Base-by-base conservation (phyloP, 2,329 filamentous ascomycete species). In the Alternaria rosae region DNA sequence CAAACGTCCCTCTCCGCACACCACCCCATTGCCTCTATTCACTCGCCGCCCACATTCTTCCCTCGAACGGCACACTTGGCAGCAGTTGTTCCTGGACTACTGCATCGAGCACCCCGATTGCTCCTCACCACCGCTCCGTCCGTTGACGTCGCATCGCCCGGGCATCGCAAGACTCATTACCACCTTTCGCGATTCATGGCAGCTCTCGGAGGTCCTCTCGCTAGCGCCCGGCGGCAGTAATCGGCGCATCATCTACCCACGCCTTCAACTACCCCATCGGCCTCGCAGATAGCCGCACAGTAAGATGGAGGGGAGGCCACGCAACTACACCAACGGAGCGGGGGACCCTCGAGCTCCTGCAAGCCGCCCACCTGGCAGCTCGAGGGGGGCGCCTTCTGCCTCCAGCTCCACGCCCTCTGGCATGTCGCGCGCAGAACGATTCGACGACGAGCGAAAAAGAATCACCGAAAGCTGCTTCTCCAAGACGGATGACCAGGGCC, bases 401-500 rank as follows among this genome's bases (percentile, higher is more conserved):
- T 56, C 70, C 45, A 76, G 70, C 66, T 73, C 72, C 3, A 54
- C 65, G 8, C 68, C 70, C 44, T 73, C 75, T 2, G 62, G 43
- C 53, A 78, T 80, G 76, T 81, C 76, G 26, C 82, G 83, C 75
- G 94, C 94, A 57, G 93, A 97, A 82, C 88, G 89, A 73, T 99
- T 98, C 79, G 95, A 99, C 80, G 93, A 98, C 76, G 95, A 99
- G 85, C 97, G 97, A 85, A 87, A 88, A 78, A 89, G 95, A 78
- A 97, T 99, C 74, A 91, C 97, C 68, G 92, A 97, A 66, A 97
- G 92, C 81, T 97, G 94, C 82, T 99, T 98, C 83, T 87, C 85
- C 79, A 97, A 96, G 83, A 90, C 90, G 74, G 95, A 98, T 77
- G 86, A 88, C 43, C 92, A 97, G 81, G 94, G 94, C 69, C 91